Evolutionary conservation across 306 rosid genomes (phyloP), one percentile per base, ranked within the genome.

Genomic region (Cyclanthera cordifolia): DNA sequence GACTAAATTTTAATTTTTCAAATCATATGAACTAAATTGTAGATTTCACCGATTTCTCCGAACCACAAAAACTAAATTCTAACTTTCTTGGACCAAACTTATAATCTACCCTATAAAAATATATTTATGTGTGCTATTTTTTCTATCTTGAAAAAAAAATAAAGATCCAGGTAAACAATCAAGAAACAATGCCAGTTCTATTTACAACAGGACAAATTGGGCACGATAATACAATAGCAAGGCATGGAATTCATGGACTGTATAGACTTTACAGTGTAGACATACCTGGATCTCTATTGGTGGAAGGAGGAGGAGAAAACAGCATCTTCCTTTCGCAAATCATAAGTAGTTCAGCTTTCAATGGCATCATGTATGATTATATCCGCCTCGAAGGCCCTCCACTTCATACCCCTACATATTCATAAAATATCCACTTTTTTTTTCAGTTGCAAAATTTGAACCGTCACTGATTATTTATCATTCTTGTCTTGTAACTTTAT

Each of bases 331-430:
- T 75, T 4, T 55, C 79, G 0, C 79, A 75, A 48, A 24, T 55
- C 17, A 15, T 55, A 32, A 50, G 8, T 21, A 43, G 2, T 34
- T 52, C 64, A n/a, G 48, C 74, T 23, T 70, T 70, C 39, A 23
- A 70, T 3, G 74, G 74, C 2, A 3, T 70, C 23, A 70, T 70
- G 74, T 70, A 77, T 24, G 80, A 77, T 43, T 77, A 77, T 66
- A 72, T 77, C 53, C 73, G 80, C 47, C 74, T 77, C 46, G 80
- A 77, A 72, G 70, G 64, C 13, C 80, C 80, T 3, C 75, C 72
- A 3, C 32, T 69, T 37, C 30, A 39, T 11, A 0, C 11, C 32
- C 24, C 32, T 20, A 19, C 19, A 11, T 7, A 19, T 37, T 12
- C 69, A 39, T 63, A 20, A 12, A 39, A 4, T 11, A 39, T 19